These are phyloP conservation scores for Tieghemostelium lacteum DNA, from an alignment of 78 protist species.

Conservation along the genomic window DNA sequence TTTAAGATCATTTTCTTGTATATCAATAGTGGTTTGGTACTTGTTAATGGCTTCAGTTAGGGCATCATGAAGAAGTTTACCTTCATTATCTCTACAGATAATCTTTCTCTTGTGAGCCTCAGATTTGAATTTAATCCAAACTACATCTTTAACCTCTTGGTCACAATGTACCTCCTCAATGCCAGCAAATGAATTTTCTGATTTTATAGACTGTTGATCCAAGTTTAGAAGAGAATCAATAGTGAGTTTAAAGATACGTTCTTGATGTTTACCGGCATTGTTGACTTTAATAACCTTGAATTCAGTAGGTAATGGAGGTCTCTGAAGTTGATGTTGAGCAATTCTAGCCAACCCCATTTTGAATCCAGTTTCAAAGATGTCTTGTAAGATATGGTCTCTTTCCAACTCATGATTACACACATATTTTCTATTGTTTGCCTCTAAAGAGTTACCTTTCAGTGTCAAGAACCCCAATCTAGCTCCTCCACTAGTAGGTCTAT, in stretches of 20 bases:
- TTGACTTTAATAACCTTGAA: slow-evolving; percentile 73
- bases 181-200: slow-evolving; percentile 80
- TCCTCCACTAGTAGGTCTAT: not conserved
- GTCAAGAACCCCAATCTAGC: not conserved
- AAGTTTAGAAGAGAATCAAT: slow-evolving; percentile 71
- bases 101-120: slow-evolving; percentile 57
- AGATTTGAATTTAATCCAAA: slow-evolving; percentile 80
- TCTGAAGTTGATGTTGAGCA: not conserved
- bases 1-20: slow-evolving; percentile 52
- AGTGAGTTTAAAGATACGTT: slow-evolving; percentile 74
- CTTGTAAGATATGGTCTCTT: slow-evolving; percentile 75
- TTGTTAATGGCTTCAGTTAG: slow-evolving; percentile 64
- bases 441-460: not conserved
- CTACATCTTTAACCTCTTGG: slow-evolving; percentile 13
- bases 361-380: slow-evolving; percentile 80
- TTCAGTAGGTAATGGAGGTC: slow-evolving; percentile 39
- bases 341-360: slow-evolving; percentile 25
- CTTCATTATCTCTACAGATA: slow-evolving; percentile 57
- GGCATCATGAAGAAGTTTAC: slow-evolving; percentile 38
- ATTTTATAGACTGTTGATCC: slow-evolving; percentile 66
- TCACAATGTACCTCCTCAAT: slow-evolving; percentile 76
- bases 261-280: slow-evolving; percentile 79
- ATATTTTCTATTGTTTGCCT: slow-evolving; percentile 12
- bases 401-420: slow-evolving; percentile 68
- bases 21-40: slow-evolving; percentile 61